These are phyloP conservation scores for Acanthamoeba castellanii DNA, from an alignment of 208 protist genomes.

Conservation along the genomic window DNA sequence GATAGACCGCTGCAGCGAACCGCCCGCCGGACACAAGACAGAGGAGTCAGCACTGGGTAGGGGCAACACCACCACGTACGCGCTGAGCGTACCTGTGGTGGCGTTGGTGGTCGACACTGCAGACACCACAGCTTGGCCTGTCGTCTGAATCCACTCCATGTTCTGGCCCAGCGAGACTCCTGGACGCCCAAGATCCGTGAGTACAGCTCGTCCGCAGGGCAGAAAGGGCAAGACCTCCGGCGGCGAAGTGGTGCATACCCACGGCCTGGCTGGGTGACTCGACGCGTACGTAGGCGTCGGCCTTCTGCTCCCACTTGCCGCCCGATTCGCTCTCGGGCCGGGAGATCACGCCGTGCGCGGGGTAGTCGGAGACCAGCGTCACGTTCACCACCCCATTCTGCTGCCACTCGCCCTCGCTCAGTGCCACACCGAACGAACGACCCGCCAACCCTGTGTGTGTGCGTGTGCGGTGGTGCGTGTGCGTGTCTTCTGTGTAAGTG, in stretches of 20 bases:
- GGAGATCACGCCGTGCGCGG: neutral
- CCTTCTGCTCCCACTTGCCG: neutral
- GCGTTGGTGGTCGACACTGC: too few relatives aligned
- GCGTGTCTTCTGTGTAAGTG: too few relatives aligned
- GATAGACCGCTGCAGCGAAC: neutral
- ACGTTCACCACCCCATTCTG: neutral
- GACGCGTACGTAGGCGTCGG: neutral
- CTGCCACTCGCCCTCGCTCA: neutral
- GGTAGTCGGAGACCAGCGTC: neutral
- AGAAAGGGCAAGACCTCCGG: too few relatives aligned
- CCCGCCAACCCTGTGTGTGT: neutral
- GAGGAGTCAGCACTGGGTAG: too few relatives aligned
- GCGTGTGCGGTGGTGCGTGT: too few relatives aligned
- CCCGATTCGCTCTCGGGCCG: neutral
- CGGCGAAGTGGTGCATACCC: neutral
- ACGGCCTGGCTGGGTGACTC: neutral
- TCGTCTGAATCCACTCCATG: too few relatives aligned
- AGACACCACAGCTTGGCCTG: too few relatives aligned
- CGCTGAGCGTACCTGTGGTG: too few relatives aligned
- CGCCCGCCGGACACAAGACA: too few relatives aligned
- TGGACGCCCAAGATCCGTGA: too few relatives aligned
- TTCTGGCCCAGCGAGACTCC: too few relatives aligned
- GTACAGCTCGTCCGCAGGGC: neutral
- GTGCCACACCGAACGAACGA: neutral
- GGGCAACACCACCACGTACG: too few relatives aligned